A percentile compares a stretch with the other conserved stretches of the same genome.
Evolutionary conservation across 352 stramenopile species (phyloP).

Genomic region (Thraustotheca clavata): DNA sequence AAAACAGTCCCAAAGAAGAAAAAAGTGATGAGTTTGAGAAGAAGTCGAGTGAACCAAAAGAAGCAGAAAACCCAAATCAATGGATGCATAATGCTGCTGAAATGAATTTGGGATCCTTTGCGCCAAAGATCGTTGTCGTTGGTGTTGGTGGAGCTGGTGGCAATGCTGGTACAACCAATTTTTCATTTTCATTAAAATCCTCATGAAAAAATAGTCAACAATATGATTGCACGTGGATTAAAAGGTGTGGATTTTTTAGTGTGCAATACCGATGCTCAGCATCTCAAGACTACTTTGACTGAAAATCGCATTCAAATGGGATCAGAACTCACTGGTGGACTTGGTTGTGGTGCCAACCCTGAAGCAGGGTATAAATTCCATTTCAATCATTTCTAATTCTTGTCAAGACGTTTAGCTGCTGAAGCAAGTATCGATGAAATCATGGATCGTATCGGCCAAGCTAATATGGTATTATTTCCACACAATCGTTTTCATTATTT

Average conservation of each 20-base stretch:
- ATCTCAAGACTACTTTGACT: slow-evolving; percentile 82
- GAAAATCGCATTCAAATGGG: slow-evolving; percentile 88
- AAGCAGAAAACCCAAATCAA: not conserved
- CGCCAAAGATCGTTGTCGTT: slow-evolving; percentile 81
- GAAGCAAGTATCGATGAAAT: slow-evolving; percentile 77
- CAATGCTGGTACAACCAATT: slow-evolving; percentile 51
- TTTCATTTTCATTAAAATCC: not conserved
- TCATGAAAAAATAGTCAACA: slow-evolving; percentile 62
- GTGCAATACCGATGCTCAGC: slow-evolving; percentile 89
- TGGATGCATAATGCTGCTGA: slow-evolving; percentile 17
- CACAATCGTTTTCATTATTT: not conserved
- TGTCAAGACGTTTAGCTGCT: slow-evolving; percentile 51
- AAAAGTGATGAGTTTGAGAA: not conserved
- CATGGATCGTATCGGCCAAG: slow-evolving; percentile 70
- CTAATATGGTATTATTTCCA: slow-evolving; percentile 62
- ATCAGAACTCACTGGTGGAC: slow-evolving; percentile 71
- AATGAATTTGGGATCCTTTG: slow-evolving; percentile 55
- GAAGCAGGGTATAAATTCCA: slow-evolving; percentile 45
- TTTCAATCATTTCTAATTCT: not conserved
- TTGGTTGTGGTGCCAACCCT: slow-evolving; percentile 74
- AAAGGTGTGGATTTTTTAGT: slow-evolving; percentile 84
- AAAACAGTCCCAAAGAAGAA: slow-evolving; percentile 10
- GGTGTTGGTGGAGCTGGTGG: slow-evolving; percentile 81
- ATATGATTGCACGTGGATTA: slow-evolving; percentile 79
- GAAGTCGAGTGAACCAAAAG: not conserved